phyloP scores from a whole-genome alignment of 345 rosid genomes.

The Trapa bicornis region DNA sequence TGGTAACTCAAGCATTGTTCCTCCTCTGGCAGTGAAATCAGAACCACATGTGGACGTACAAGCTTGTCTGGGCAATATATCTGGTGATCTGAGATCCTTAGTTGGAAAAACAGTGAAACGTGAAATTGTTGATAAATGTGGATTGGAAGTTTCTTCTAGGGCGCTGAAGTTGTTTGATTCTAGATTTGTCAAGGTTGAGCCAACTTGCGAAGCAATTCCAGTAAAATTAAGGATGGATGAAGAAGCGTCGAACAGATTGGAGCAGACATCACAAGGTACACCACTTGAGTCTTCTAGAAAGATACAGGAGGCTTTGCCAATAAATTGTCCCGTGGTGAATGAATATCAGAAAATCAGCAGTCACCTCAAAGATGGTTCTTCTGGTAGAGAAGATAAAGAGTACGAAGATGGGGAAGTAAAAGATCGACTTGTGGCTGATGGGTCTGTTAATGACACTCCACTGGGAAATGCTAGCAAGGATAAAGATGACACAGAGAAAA shows the following conservation, averaged over 20 bases:
- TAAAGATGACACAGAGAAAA: slow-evolving; percentile 19
- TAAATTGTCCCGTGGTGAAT: neutral
- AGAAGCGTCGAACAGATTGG: slow-evolving; percentile 15
- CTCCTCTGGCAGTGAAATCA: slow-evolving; percentile 33
- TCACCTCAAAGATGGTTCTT: slow-evolving; percentile 5
- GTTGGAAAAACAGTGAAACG: slow-evolving; percentile 21
- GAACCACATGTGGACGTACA: slow-evolving; percentile 43
- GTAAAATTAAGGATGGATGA: slow-evolving; percentile 19
- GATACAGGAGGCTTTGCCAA: neutral
- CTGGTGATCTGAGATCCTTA: slow-evolving; percentile 10
- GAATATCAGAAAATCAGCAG: neutral
- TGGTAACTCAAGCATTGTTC: slow-evolving; percentile 16
- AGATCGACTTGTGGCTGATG: slow-evolving; percentile 20
- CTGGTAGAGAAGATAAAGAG: slow-evolving; percentile 23
- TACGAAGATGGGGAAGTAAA: slow-evolving; percentile 57
- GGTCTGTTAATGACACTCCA: slow-evolving; percentile 16
- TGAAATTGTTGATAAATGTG: slow-evolving; percentile 27
- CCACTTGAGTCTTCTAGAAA: neutral
- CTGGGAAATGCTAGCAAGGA: slow-evolving; percentile 6
- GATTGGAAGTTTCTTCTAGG: slow-evolving; percentile 13
- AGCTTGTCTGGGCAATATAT: slow-evolving; percentile 14
- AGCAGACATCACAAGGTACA: slow-evolving; percentile 4
- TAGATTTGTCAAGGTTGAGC: slow-evolving; percentile 35
- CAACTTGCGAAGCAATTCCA: slow-evolving; percentile 18
- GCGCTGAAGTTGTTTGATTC: slow-evolving; percentile 17